phyloP scores from a whole-genome alignment of 805 yeast species.

The Saccharomyces eubayanus region DNA sequence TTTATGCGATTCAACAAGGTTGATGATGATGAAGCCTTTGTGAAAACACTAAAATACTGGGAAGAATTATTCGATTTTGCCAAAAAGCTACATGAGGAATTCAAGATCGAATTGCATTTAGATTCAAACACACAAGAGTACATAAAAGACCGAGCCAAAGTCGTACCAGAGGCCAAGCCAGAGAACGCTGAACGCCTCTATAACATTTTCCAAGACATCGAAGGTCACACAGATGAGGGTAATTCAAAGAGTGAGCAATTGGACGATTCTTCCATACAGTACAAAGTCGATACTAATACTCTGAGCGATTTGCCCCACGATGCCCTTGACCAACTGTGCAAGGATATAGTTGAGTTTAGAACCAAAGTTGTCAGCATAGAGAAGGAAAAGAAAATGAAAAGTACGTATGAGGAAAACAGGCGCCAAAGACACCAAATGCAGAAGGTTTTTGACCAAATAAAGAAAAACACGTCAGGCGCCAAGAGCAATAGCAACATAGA shows the following conservation, averaged over 20 bases:
- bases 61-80: background rate
- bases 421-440: slow-evolving; percentile 21
- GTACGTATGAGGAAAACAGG: slow-evolving; percentile 25
- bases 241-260: slow-evolving; percentile 1
- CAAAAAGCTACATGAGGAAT: background rate
- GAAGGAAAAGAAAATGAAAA: slow-evolving; percentile 40
- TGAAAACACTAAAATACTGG: background rate
- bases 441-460: slow-evolving; percentile 23
- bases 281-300: slow-evolving; percentile 23
- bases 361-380: slow-evolving; percentile 47
- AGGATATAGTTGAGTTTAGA: slow-evolving; percentile 48
- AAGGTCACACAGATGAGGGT: background rate
- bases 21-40: background rate
- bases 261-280: slow-evolving; percentile 10
- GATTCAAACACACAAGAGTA: slow-evolving; percentile 16
- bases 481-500: slow-evolving; percentile 3
- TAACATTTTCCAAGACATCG: background rate
- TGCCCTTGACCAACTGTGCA: slow-evolving; percentile 26
- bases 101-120: slow-evolving; percentile 8
- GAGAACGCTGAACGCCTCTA: slow-evolving; percentile 2
- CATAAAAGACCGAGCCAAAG: slow-evolving; percentile 7
- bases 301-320: slow-evolving; percentile 26
- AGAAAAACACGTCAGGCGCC: slow-evolving; percentile 4
- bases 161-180: background rate
- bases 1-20: slow-evolving; percentile 11